Evolutionary conservation across 2,329 filamentous ascomycete genomes (phyloP), one percentile per base, ranked within the genome.

Genomic region (Penicillium sp.): DNA sequence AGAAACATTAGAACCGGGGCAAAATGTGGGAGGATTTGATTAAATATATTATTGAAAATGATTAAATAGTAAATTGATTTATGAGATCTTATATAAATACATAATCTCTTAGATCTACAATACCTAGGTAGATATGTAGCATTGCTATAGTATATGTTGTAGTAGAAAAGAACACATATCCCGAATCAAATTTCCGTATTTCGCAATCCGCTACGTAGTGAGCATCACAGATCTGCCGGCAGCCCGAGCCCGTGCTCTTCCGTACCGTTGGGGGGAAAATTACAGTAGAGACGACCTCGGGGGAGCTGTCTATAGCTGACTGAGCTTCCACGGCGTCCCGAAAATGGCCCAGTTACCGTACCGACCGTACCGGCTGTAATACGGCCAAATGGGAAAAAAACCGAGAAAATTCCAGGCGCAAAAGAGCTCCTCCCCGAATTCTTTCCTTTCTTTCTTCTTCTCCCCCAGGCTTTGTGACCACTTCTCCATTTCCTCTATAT

Each of bases 351-450:
- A 50, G 49, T 59, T 59, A 58, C 57, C 48, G 68, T 72, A 53
- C 29, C 38, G 19, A 53, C 29, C 21, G 50, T 53, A 73, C 69
- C 70, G 68, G 70, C 64, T 52, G 62, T 65, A 66, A 67, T 70
- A 74, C 71, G 66, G 65, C 62, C 66, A 67, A 60, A 70, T 65
- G 68, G 68, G 68, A 56, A 71, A 69, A 71, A 71, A 71, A 61
- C 63, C 66, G 62, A 64, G 65, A 66, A 72, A 71, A 67, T 61
- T 59, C 53, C 59, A 65, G 63, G 64, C 55, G 55, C 55, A 53
- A 57, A 57, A 57, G 67, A 73, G 69, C 69, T 71, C 63, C 65
- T 55, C 64, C 67, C 68, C 64, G 61, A 59, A 59, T 63, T 54
- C 53, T 66, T 66, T 65, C 64, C 66, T 67, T 67, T 65, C 69